Percentiles rank a stretch among this genome's conserved stretches.
These are phyloP conservation scores for Rosa rugosa DNA, from an alignment of 306 rosid genomes.

Conservation along the genomic window DNA sequence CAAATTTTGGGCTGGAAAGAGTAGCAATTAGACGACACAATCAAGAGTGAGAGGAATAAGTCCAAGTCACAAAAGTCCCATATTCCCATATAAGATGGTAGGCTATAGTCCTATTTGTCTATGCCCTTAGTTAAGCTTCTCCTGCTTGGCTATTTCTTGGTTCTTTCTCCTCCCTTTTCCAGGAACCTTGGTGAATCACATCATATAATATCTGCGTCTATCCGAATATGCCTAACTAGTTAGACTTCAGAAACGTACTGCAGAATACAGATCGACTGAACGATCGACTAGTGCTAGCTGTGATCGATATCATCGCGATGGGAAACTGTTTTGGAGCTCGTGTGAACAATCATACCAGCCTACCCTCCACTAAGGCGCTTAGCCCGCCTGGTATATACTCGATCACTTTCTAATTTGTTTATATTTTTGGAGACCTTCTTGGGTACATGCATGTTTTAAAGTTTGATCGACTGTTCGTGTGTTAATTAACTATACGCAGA, in stretches of 20 bases:
- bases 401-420: neutral
- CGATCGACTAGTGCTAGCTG: neutral
- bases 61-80: neutral
- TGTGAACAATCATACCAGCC: constrained; percentile 5
- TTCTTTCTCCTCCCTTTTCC: constrained; percentile 23
- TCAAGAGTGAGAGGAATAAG: neutral
- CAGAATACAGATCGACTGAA: neutral
- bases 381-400: neutral
- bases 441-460: neutral
- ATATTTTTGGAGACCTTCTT: neutral
- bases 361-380: neutral
- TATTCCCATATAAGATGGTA: neutral
- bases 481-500: neutral
- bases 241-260: neutral
- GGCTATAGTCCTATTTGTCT: neutral
- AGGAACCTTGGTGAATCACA: constrained; percentile 6
- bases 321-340: constrained; percentile 37
- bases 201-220: neutral
- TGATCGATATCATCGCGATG: constrained; percentile 6
- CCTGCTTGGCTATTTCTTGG: constrained; percentile 15
- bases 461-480: neutral
- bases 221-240: neutral
- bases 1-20: constrained; percentile 8
- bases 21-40: neutral
- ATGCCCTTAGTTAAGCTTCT: neutral